phyloP scores from a whole-genome alignment of 1,284 basidiomycete genomes.

The Neolentinus lepideus region DNA sequence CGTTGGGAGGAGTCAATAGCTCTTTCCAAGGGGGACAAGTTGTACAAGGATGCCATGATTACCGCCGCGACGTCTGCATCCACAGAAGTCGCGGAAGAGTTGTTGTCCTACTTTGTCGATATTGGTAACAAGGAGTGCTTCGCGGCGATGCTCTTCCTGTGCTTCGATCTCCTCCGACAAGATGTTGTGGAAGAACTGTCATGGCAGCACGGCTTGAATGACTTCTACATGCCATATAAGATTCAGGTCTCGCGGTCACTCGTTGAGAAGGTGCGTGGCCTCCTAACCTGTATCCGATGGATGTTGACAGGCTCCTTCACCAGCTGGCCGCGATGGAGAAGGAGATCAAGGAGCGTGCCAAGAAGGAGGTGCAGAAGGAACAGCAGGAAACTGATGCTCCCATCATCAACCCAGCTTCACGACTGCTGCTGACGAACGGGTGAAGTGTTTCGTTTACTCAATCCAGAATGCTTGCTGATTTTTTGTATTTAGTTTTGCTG shows the following conservation, averaged over 20 bases:
- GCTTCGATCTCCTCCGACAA: constrained; percentile 88
- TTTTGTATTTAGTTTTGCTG: not conserved
- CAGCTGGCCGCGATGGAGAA: constrained; percentile 73
- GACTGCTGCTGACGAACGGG: constrained; percentile 68
- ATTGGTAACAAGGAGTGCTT: constrained; percentile 99
- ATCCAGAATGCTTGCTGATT: not conserved
- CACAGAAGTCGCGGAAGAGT: constrained; percentile 87
- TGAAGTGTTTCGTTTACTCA: constrained; percentile 14
- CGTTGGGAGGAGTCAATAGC: constrained; percentile 95
- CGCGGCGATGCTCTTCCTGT: constrained; percentile 83
- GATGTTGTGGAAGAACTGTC: constrained; percentile 93
- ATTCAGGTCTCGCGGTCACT: constrained; percentile 80
- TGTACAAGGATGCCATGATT: constrained; percentile 94
- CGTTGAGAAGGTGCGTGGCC: constrained; percentile 50
- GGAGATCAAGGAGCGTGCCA: constrained; percentile 74
- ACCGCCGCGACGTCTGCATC: constrained; percentile 82
- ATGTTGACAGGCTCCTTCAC: constrained; percentile 9
- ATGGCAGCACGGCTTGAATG: constrained; percentile 92
- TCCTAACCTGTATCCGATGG: constrained; percentile 5
- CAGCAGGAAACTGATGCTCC: constrained; percentile 75
- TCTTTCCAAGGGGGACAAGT: constrained; percentile 91
- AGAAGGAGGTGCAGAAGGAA: constrained; percentile 83
- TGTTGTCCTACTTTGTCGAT: constrained; percentile 91
- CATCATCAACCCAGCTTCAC: constrained; percentile 71
- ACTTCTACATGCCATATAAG: constrained; percentile 94